A percentile compares a stretch with the other conserved stretches of the same genome.
Conservation (phyloP, 2,329 filamentous ascomycete species). For the Pseudogymnoascus destructans region DNA sequence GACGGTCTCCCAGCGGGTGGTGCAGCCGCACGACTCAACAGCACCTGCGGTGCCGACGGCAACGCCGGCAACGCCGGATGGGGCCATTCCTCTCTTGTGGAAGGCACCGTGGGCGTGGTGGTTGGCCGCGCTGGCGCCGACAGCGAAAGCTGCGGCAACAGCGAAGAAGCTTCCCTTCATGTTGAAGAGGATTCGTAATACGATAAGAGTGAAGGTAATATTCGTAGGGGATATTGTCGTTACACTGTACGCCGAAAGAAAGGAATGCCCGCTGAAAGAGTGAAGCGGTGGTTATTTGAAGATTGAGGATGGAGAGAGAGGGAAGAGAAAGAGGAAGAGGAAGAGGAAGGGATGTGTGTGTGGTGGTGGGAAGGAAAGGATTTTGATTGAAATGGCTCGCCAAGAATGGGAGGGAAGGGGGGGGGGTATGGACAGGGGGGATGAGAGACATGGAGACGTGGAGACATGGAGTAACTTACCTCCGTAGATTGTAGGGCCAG, state of each 20-base stretch:
- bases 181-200: slow-evolving; percentile 27
- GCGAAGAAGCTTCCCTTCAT: slow-evolving; percentile 66
- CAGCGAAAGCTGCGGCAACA: slow-evolving; percentile 48
- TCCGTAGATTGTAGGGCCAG: too few relatives aligned
- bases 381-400: not conserved
- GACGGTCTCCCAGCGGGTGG: slow-evolving; percentile 59
- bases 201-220: slow-evolving; percentile 11
- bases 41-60: slow-evolving; percentile 21
- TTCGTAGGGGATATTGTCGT: not conserved
- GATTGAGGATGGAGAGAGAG: slow-evolving; percentile 24
- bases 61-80: slow-evolving; percentile 22
- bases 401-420: not conserved
- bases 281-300: slow-evolving; percentile 53
- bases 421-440: not conserved
- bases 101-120: slow-evolving; percentile 48
- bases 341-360: slow-evolving; percentile 23
- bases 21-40: slow-evolving; percentile 51
- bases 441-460: not conserved
- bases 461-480: too few relatives aligned
- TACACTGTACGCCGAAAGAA: slow-evolving; percentile 26
- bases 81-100: slow-evolving; percentile 35
- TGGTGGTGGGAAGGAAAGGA: not conserved
- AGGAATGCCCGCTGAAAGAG: slow-evolving; percentile 79
- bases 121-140: slow-evolving; percentile 45
- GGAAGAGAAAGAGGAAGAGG: slow-evolving; percentile 25